phyloP scores from a whole-genome alignment of 2,329 filamentous ascomycete species.

The Fusarium bactridioides region DNA sequence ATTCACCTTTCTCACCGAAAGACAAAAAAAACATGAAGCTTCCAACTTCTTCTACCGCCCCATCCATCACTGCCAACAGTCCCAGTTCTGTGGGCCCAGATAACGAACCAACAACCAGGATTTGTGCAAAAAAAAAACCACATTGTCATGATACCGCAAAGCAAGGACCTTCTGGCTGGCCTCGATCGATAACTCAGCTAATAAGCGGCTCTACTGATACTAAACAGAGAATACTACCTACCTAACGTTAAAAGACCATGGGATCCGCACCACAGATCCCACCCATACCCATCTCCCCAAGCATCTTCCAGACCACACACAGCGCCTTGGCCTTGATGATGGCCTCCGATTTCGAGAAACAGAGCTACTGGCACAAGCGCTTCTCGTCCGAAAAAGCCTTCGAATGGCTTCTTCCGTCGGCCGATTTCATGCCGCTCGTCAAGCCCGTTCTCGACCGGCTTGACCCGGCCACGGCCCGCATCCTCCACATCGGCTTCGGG shows the following conservation, averaged over 20 bases:
- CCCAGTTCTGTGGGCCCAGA: conserved; percentile 30
- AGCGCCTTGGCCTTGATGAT: conserved; percentile 29
- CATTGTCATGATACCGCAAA: conserved; percentile 26
- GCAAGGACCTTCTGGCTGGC: neutral
- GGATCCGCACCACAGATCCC: conserved; percentile 32
- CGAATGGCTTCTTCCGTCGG: conserved; percentile 57
- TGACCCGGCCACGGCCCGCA: conserved; percentile 37
- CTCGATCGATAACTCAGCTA: neutral
- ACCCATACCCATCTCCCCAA: conserved; percentile 26
- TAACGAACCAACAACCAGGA: conserved; percentile 12
- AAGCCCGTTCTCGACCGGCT: conserved; percentile 48
- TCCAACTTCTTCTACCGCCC: conserved; percentile 15
- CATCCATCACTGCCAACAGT: conserved; percentile 16
- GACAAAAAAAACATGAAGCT: conserved; percentile 6
- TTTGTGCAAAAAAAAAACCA: conserved; percentile 13
- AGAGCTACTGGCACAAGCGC: conserved; percentile 58
- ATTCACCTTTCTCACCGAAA: neutral
- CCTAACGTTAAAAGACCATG: conserved; percentile 14
- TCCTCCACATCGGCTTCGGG: conserved; percentile 58
- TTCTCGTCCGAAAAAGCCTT: conserved; percentile 56
- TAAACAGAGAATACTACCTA: conserved; percentile 7
- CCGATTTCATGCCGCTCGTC: conserved; percentile 51
- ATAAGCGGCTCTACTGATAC: neutral
- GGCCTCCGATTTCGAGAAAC: conserved; percentile 55
- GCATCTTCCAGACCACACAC: conserved; percentile 9